phyloP scores from a whole-genome alignment of 176 grass and related monocot species.

The Coix lacrymajobi region DNA sequence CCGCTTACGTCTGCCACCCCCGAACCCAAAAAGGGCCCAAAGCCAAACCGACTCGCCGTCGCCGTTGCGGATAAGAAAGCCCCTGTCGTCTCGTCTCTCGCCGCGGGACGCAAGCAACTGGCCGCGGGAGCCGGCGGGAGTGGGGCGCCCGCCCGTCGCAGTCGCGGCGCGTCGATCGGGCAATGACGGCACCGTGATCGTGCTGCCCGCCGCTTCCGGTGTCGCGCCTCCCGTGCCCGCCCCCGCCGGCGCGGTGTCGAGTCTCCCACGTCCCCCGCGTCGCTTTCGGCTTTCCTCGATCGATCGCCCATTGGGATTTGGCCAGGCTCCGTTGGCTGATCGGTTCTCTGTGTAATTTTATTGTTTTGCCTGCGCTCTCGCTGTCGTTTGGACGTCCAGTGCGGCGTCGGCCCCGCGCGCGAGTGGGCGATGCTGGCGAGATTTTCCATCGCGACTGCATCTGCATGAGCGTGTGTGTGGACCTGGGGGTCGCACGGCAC shows the following conservation, averaged over 20 bases:
- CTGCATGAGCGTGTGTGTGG: not conserved
- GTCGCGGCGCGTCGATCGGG: not conserved
- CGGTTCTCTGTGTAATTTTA: too few relatives aligned
- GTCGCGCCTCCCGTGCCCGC: not conserved
- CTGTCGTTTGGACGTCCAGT: not conserved
- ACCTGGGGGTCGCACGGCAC: not conserved
- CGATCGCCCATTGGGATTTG: not conserved
- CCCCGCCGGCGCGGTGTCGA: slow-evolving; percentile 28
- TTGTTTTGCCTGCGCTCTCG: not conserved
- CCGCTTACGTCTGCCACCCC: not conserved
- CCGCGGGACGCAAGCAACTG: not conserved
- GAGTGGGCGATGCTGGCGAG: slow-evolving; percentile 11
- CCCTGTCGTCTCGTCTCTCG: not conserved
- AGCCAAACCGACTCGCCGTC: not conserved
- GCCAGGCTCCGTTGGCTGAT: too few relatives aligned
- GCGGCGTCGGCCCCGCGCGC: not conserved
- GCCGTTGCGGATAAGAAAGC: not conserved
- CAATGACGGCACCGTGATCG: not conserved
- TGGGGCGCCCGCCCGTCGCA: not conserved
- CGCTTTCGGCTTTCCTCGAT: slow-evolving; percentile 14
- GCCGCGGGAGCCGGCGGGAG: not conserved
- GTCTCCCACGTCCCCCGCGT: not conserved
- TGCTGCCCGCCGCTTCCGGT: slow-evolving; percentile 4
- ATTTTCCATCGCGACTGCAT: not conserved
- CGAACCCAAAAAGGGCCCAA: not conserved